Evolutionary conservation across 2,329 filamentous ascomycete species (phyloP).

Genomic region (Whalleya microplaca): DNA sequence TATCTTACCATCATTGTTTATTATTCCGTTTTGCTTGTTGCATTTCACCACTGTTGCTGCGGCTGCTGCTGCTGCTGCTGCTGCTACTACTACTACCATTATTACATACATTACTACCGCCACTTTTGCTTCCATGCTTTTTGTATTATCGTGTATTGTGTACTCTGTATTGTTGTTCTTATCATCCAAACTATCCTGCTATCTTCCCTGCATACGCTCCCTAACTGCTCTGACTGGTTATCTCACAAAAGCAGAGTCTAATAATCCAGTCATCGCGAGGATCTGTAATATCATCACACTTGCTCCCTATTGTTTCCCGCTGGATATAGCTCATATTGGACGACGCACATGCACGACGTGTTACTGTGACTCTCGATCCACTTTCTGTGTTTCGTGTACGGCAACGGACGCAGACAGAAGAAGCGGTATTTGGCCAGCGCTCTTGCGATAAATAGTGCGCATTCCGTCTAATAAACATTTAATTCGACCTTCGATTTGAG

Average conservation of each 20-base stretch:
- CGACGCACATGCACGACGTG: slow-evolving; percentile 12
- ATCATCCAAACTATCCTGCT: neutral
- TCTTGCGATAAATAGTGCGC: neutral
- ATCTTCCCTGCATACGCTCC: neutral
- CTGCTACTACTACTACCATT: neutral
- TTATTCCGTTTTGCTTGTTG: slow-evolving; percentile 5
- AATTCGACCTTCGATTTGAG: neutral
- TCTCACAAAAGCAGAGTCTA: neutral
- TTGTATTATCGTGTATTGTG: neutral
- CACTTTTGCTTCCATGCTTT: neutral
- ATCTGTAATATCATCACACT: neutral
- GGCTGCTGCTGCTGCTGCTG: neutral
- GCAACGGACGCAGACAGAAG: neutral
- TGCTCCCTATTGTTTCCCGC: slow-evolving; percentile 5
- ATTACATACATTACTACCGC: no score
- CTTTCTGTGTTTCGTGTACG: slow-evolving; percentile 2
- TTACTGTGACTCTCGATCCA: neutral
- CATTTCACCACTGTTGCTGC: neutral
- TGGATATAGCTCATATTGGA: slow-evolving; percentile 7
- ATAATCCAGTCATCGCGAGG: neutral
- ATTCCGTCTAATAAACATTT: neutral
- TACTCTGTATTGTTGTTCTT: neutral
- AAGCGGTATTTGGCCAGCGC: neutral
- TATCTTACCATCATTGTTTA: slow-evolving; percentile 17
- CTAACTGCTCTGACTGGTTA: neutral